These are phyloP conservation scores for Melanogaster broomeanus DNA, from an alignment of 768 basidiomycete species.

Conservation along the genomic window DNA sequence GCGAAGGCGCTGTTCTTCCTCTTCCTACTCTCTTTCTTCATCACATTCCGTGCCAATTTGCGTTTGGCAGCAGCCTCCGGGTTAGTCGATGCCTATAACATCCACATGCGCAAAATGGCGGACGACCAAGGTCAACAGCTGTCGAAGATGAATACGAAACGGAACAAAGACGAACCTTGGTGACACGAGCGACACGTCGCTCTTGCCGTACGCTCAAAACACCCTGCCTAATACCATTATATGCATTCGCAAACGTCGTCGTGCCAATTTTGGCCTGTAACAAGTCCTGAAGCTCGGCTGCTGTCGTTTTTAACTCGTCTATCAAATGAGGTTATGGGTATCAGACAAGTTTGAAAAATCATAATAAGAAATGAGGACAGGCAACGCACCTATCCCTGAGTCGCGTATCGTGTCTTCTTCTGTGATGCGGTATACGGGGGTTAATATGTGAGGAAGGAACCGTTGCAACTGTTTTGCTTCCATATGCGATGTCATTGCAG, in stretches of 20 bases:
- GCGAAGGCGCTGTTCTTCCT: slow-evolving; percentile 63
- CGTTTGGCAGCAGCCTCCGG: slow-evolving; percentile 78
- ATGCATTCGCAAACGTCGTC: slow-evolving; percentile 77
- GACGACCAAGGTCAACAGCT: no score
- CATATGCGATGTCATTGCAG: slow-evolving; percentile 82
- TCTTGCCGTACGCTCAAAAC: slow-evolving; percentile 68
- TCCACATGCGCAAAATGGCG: no score
- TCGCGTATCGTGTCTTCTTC: slow-evolving; percentile 88
- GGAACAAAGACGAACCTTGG: slow-evolving; percentile 39
- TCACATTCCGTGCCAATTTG: slow-evolving; percentile 66
- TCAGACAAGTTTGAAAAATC: neutral
- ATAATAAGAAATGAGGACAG: neutral
- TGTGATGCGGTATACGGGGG: slow-evolving; percentile 82
- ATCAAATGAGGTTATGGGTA: slow-evolving; percentile 43
- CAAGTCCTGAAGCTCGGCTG: slow-evolving; percentile 83
- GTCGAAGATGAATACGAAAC: neutral
- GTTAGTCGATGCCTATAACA: slow-evolving; percentile 60
- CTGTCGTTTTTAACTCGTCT: slow-evolving; percentile 85
- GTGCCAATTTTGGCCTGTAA: slow-evolving; percentile 86
- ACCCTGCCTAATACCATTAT: slow-evolving; percentile 79
- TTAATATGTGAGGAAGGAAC: slow-evolving; percentile 83
- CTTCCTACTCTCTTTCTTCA: slow-evolving; percentile 87
- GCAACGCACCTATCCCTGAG: slow-evolving; percentile 66
- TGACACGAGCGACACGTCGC: slow-evolving; percentile 60
- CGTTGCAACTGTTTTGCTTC: slow-evolving; percentile 54